phyloP scores from a whole-genome alignment of 2,329 filamentous ascomycete species.

The Sarocladiaceae sp. region DNA sequence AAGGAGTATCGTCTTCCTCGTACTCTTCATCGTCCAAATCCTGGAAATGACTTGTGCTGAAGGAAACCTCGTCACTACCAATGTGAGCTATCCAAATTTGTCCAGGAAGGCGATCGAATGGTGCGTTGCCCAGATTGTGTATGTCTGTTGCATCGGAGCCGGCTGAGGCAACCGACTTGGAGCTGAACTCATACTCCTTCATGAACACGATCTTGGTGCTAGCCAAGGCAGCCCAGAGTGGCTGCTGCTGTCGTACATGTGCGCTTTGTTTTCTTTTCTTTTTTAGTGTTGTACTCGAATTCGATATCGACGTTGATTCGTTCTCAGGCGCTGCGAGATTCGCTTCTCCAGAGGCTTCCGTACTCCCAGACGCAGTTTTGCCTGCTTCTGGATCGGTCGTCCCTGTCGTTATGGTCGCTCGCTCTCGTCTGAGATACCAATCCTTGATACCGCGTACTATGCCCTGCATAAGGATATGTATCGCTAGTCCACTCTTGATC shows the following conservation, averaged over 20 bases:
- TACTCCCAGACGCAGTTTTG: constrained; percentile 30
- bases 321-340: constrained; percentile 19
- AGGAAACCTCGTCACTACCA: constrained; percentile 72
- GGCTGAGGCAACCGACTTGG: constrained; percentile 67
- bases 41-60: constrained; percentile 65
- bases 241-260: constrained; percentile 84
- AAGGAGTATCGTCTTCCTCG: constrained; percentile 21
- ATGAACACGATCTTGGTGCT: constrained; percentile 96
- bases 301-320: constrained; percentile 23
- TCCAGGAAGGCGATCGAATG: constrained; percentile 65
- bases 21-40: constrained; percentile 30
- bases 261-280: constrained; percentile 89
- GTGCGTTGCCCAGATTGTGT: constrained; percentile 71
- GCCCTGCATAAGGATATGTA: constrained; percentile 72
- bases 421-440: constrained; percentile 61
- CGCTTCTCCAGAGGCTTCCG: not conserved
- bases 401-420: constrained; percentile 44
- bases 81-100: constrained; percentile 81
- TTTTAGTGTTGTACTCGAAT: constrained; percentile 39
- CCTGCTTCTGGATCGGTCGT: constrained; percentile 60
- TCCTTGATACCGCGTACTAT: constrained; percentile 67
- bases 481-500: constrained; percentile 65
- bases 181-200: constrained; percentile 83
- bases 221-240: constrained; percentile 88
- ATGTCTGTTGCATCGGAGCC: constrained; percentile 73